A percentile compares a stretch with the other conserved stretches of the same genome.
Conservation (phyloP, 371 early-diverging fungal species). For the Spraguea lophii region DNA sequence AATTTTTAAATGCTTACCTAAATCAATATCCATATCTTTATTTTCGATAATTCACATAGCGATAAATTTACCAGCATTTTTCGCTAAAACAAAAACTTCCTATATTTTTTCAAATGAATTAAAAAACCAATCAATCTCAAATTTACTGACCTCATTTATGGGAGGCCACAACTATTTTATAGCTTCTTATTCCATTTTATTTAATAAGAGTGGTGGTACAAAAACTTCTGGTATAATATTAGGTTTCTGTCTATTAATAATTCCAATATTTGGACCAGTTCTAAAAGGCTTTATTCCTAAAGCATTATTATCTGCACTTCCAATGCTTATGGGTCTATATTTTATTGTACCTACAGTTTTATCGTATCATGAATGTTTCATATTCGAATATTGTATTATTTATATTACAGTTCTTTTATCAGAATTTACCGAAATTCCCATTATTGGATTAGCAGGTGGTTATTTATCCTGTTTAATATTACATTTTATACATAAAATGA, state of each 20-base stretch:
- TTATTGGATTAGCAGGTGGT: no score
- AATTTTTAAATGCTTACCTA: not conserved
- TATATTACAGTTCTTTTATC: no score
- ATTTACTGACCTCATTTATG: not conserved
- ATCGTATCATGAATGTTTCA: no score
- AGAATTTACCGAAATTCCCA: no score
- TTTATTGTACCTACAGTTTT: no score
- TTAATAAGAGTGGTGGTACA: not conserved
- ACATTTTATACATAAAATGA: no score
- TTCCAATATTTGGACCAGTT: not conserved
- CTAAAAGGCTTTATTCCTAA: not conserved
- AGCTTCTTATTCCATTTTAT: not conserved
- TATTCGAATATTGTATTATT: no score
- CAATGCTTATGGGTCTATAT: not conserved
- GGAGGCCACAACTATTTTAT: not conserved
- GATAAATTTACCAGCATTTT: not conserved
- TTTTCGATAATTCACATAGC: not conserved
- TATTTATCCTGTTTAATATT: no score
- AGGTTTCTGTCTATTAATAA: not conserved
- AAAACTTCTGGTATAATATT: not conserved
- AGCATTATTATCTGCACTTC: not conserved
- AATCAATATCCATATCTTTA: not conserved
- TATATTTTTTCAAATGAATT: not conserved
- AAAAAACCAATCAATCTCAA: not conserved
- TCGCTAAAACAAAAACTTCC: not conserved